Evolutionary conservation across 257 asterid species (phyloP).

Genomic region (Solanum paucissectum): DNA sequence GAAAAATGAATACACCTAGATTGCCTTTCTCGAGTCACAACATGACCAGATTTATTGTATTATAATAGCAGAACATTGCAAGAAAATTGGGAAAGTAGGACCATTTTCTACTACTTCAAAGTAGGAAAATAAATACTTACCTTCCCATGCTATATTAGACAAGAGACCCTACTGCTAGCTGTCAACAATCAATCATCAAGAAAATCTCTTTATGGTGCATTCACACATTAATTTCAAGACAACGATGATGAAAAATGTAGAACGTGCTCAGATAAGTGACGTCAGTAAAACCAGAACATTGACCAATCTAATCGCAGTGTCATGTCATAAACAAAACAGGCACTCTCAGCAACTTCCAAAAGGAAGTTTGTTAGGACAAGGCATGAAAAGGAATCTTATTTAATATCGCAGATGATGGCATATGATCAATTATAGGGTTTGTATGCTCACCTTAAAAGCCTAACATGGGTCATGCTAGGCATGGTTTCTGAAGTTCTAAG

Average conservation of each 20-base stretch:
- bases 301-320: neutral
- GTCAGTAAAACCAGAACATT: neutral
- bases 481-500: neutral
- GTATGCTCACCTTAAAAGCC: neutral
- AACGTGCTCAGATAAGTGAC: neutral
- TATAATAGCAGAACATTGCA: neutral
- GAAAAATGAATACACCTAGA: neutral
- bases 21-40: neutral
- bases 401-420: neutral
- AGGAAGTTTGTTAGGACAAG: neutral
- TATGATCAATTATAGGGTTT: neutral
- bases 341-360: neutral
- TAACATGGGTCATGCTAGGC: neutral
- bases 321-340: neutral
- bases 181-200: neutral
- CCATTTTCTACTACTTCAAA: neutral
- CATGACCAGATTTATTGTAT: neutral
- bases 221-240: neutral
- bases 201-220: neutral
- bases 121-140: neutral
- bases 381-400: neutral
- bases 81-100: neutral
- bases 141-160: neutral
- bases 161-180: neutral
- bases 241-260: neutral